Conservation (phyloP, 2,329 filamentous ascomycete species). For the Colletotrichum godetiae region DNA sequence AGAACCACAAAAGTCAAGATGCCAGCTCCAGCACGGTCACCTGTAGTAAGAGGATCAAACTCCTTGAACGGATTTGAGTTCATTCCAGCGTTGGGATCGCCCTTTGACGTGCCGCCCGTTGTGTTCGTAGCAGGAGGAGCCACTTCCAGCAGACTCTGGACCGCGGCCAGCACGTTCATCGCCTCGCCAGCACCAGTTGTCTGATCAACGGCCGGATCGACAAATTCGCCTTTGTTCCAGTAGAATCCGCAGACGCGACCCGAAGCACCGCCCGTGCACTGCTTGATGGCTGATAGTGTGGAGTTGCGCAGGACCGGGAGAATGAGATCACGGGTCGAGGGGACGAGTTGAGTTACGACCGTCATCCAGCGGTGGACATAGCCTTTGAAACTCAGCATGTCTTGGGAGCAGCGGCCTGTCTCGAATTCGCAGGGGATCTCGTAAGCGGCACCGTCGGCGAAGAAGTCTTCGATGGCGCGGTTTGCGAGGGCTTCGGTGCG, state of each 20-base stretch:
- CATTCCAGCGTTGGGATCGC: slow-evolving; percentile 45
- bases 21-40: slow-evolving; percentile 76
- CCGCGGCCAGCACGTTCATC: slow-evolving; percentile 67
- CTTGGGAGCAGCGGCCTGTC: slow-evolving; percentile 70
- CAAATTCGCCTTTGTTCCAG: slow-evolving; percentile 63
- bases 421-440: slow-evolving; percentile 73
- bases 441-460: slow-evolving; percentile 65
- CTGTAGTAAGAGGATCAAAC: slow-evolving; percentile 54
- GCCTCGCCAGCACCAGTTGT: slow-evolving; percentile 69
- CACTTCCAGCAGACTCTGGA: slow-evolving; percentile 59
- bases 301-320: slow-evolving; percentile 68
- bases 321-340: slow-evolving; percentile 65
- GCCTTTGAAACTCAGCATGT: slow-evolving; percentile 80
- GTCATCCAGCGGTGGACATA: slow-evolving; percentile 75
- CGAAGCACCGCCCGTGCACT: slow-evolving; percentile 70
- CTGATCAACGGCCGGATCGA: slow-evolving; percentile 60
- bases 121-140: slow-evolving; percentile 55
- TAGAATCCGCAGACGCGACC: slow-evolving; percentile 71
- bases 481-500: slow-evolving; percentile 64
- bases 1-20: slow-evolving; percentile 71
- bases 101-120: slow-evolving; percentile 63
- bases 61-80: slow-evolving; percentile 22
- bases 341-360: slow-evolving; percentile 69
- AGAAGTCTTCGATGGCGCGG: slow-evolving; percentile 58
- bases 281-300: slow-evolving; percentile 66